Base-by-base conservation (phyloP, 371 early-diverging fungal species). In the Blastocladiella emersonii region DNA sequence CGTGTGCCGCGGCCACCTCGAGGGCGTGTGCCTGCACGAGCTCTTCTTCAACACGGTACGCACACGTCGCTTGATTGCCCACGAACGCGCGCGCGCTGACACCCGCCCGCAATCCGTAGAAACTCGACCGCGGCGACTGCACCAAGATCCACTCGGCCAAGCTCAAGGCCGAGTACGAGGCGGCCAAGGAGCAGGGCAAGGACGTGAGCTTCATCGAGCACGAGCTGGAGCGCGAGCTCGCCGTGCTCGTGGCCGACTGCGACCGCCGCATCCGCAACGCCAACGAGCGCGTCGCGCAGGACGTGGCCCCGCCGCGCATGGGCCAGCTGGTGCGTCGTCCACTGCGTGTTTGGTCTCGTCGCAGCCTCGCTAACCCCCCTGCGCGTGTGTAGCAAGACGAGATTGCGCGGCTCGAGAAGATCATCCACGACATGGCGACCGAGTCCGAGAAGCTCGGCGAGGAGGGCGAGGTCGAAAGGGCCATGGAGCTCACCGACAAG, bases 41-140 rank as follows among this genome's bases (percentile, higher is more conserved):
- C 43, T 59, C 0, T 59, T 59, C 34, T 25, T 43, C 25, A 59
- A 59, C 59, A 59, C 59, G 37, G 59, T 59, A 59, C 43, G 34
- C 21, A 7, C 30, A 3, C 13, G 13, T 59, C 23, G 19, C 3
- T 7, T 1, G 6, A 27, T 56, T 56, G 3, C 8, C 3, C 23
- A 3, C 56, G 3, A 56, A 35, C 8, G 0, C 3, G n/a, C n/a
- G 17, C 39, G 7, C 7, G 17, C 32, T 21, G n/a, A 30, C 23
- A 1, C 23, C 2, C 19, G 2, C 3, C 36, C n/a, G 25, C 2
- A n/a, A 23, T 7, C 34, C 32, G 21, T 13, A 59, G 59, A 59
- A 59, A 59, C 37, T 59, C 27, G 59, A 59, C 30, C 59, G 25
- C n/a, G 59, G 59, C 39, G 39, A 37, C 1, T 59, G 59, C 43